phyloP scores from a whole-genome alignment of 108 stramenopile species.

The Asterionellopsis glacialis region DNA sequence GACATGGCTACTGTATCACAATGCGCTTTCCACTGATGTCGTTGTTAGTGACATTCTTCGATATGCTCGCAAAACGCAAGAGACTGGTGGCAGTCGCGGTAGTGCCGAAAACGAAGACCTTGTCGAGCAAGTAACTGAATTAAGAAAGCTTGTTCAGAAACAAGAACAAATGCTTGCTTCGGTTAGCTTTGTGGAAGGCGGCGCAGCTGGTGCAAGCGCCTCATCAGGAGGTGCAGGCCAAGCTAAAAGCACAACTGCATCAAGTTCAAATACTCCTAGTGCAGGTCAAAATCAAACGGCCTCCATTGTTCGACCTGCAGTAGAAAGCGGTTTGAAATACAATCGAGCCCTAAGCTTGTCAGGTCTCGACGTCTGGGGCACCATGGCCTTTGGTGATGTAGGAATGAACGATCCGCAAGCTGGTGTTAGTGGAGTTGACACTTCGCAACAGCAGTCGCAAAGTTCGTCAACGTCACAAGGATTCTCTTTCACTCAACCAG shows the following conservation, averaged over 20 bases:
- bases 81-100: slow-evolving; percentile 68
- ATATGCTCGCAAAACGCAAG: slow-evolving; percentile 88
- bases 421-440: background rate
- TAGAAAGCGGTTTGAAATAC: slow-evolving; percentile 16
- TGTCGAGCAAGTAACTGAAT: slow-evolving; percentile 83
- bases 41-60: slow-evolving; percentile 96
- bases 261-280: too few relatives aligned
- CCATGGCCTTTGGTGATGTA: slow-evolving; percentile 76
- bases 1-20: slow-evolving; percentile 97
- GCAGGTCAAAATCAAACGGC: too few relatives aligned
- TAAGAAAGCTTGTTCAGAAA: slow-evolving; percentile 77
- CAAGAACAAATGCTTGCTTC: slow-evolving; percentile 73
- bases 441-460: background rate
- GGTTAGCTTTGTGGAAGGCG: slow-evolving; percentile 30
- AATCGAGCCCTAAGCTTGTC: slow-evolving; percentile 53
- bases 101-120: slow-evolving; percentile 76
- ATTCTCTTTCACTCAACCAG: slow-evolving; percentile 85
- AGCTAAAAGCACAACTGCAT: too few relatives aligned
- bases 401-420: slow-evolving; percentile 11
- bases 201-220: background rate
- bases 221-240: too few relatives aligned
- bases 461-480: slow-evolving; percentile 12
- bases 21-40: slow-evolving; percentile 91
- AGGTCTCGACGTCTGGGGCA: slow-evolving; percentile 76
- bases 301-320: background rate